Conservation (phyloP, 768 basidiomycete species). For the Neoboletus subvelutipes region DNA sequence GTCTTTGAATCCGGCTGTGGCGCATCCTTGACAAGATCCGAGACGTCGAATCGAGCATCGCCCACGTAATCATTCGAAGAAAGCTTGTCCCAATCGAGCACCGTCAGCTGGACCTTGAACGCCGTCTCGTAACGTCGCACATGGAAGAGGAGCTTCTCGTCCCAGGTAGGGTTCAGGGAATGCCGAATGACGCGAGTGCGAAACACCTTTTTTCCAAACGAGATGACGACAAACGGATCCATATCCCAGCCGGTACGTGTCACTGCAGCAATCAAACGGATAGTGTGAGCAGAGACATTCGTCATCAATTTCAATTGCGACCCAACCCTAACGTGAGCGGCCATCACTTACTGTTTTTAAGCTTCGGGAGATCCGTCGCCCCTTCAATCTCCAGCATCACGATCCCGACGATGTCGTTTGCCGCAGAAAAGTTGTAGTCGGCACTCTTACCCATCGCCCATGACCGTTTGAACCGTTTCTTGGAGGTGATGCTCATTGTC, state of each 20-base stretch:
- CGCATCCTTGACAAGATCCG: constrained; percentile 64
- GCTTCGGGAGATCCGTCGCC: constrained; percentile 79
- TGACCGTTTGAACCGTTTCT: constrained; percentile 40
- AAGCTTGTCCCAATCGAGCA: constrained; percentile 97
- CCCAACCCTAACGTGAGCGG: background rate
- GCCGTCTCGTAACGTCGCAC: constrained; percentile 82
- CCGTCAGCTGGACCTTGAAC: constrained; percentile 75
- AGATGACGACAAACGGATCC: constrained; percentile 96
- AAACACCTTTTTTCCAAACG: constrained; percentile 97
- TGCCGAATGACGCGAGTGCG: constrained; percentile 87
- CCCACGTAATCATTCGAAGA: constrained; percentile 88
- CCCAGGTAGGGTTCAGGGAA: constrained; percentile 84
- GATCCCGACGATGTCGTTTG: constrained; percentile 87
- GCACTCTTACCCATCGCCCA: constrained; percentile 38
- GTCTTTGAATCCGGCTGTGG: constrained; percentile 62
- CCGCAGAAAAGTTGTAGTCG: constrained; percentile 61
- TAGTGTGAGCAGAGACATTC: background rate
- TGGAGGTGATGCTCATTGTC: constrained; percentile 20
- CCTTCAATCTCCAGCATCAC: constrained; percentile 91
- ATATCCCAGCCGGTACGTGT: constrained; percentile 90
- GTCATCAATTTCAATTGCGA: background rate
- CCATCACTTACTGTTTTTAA: constrained; percentile 75
- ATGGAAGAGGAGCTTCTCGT: constrained; percentile 94
- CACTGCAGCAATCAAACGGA: constrained; percentile 44
- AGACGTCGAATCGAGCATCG: constrained; percentile 68